Conservation (phyloP, 78 protist species). For the Mantamonas sphyraenae region DNA sequence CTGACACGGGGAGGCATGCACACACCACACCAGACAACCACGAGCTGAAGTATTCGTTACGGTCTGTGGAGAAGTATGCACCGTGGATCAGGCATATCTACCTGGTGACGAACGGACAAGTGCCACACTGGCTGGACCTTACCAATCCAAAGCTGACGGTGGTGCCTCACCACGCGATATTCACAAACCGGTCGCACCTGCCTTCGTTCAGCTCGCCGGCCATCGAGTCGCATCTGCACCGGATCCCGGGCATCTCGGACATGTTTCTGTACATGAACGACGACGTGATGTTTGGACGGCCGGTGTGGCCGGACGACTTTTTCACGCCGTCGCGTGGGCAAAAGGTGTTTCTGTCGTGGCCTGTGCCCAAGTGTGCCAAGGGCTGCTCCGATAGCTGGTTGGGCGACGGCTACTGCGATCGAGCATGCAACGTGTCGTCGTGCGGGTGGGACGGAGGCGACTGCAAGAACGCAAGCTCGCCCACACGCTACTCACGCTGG, state of each 20-base stretch:
- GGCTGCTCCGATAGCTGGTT: slow-evolving; percentile 84
- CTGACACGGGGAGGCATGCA: too few species aligned
- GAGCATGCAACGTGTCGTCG: slow-evolving; percentile 67
- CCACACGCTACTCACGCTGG: background rate
- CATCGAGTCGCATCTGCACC: slow-evolving; percentile 87
- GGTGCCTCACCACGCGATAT: slow-evolving; percentile 70
- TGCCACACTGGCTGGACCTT: slow-evolving; percentile 88
- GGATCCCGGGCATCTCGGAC: slow-evolving; percentile 86
- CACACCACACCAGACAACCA: slow-evolving; percentile 61
- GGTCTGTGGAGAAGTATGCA: slow-evolving; percentile 77
- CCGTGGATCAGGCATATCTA: slow-evolving; percentile 88
- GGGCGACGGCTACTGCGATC: slow-evolving; percentile 88
- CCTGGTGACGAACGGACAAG: slow-evolving; percentile 91
- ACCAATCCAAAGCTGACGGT: slow-evolving; percentile 58
- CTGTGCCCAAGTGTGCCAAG: slow-evolving; percentile 80
- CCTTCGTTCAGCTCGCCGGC: slow-evolving; percentile 93
- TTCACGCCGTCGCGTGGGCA: slow-evolving; percentile 52
- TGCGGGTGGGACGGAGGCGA: slow-evolving; percentile 86
- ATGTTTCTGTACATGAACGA: slow-evolving; percentile 90
- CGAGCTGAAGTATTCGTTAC: slow-evolving; percentile 83
- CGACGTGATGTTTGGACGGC: slow-evolving; percentile 82
- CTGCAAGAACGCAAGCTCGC: slow-evolving; percentile 24
- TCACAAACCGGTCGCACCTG: slow-evolving; percentile 63
- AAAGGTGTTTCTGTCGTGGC: slow-evolving; percentile 77
- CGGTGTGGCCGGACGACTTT: slow-evolving; percentile 84